Percentiles rank a stretch among this genome's conserved stretches.
Evolutionary conservation across 805 yeast genomes (phyloP).

Genomic region (Ogataea zsoltii): DNA sequence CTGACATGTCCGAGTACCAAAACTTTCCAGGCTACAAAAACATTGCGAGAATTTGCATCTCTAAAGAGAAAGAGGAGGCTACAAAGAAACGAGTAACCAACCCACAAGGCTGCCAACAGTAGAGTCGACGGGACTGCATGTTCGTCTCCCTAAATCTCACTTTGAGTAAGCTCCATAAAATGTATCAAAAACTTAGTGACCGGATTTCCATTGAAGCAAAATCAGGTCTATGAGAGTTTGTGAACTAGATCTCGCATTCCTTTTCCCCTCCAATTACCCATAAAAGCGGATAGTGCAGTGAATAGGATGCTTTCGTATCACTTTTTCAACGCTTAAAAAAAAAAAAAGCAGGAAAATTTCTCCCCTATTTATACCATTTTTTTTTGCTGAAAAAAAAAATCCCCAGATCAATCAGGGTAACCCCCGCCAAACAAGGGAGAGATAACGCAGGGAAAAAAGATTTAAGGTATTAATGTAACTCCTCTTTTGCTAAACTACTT

Average conservation of each 20-base stretch:
- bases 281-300: slow-evolving; percentile 41
- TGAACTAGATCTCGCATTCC: slow-evolving; percentile 37
- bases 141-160: too few species aligned
- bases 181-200: slow-evolving; percentile 43
- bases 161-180: too few species aligned
- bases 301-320: slow-evolving; percentile 47
- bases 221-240: slow-evolving; percentile 42
- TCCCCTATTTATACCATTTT: slow-evolving; percentile 1
- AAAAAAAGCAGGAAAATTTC: not conserved
- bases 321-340: slow-evolving; percentile 20
- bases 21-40: too few species aligned
- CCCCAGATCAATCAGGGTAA: not conserved
- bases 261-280: slow-evolving; percentile 49
- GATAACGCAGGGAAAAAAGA: not conserved
- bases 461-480: too few species aligned
- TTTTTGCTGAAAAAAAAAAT: not conserved
- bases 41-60: too few species aligned
- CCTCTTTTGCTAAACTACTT: too few species aligned
- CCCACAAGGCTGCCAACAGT: too few species aligned
- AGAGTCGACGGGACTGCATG: too few species aligned
- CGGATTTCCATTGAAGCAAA: slow-evolving; percentile 27
- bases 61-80: too few species aligned
- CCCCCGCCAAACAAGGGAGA: not conserved
- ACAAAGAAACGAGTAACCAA: too few species aligned
- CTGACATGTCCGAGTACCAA: too few species aligned